phyloP scores from a whole-genome alignment of 2,329 filamentous ascomycete genomes.

The Dactylella cylindrospora region DNA sequence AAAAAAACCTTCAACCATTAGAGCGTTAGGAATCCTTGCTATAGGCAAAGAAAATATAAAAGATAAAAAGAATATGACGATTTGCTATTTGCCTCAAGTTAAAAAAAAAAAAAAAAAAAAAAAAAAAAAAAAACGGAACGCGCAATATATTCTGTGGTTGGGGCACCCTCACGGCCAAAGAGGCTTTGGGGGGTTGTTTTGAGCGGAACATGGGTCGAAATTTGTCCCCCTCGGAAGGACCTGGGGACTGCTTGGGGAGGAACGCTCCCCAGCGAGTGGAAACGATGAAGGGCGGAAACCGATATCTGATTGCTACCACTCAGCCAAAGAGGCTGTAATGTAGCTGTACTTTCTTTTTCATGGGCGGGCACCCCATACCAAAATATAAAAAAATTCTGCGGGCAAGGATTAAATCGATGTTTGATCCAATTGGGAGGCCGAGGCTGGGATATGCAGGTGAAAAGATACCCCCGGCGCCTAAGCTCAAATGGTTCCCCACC shows the following conservation, averaged over 20 bases:
- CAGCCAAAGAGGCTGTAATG: too few relatives aligned
- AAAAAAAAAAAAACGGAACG: too few relatives aligned
- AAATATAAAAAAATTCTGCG: constrained; percentile 43
- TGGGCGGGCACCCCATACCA: too few relatives aligned
- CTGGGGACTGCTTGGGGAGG: constrained; percentile 20
- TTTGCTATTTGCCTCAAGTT: constrained; percentile 26
- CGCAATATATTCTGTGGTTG: constrained; percentile 30
- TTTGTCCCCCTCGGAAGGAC: constrained; percentile 36
- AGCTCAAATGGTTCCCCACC: constrained; percentile 44
- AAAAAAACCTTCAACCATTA: constrained; percentile 9
- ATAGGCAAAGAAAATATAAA: too few relatives aligned
- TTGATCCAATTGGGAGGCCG: constrained; percentile 45
- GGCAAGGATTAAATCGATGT: constrained; percentile 31
- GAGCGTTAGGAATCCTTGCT: too few relatives aligned
- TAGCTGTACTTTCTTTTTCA: constrained; percentile 42
- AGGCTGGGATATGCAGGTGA: constrained; percentile 44
- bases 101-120: too few relatives aligned
- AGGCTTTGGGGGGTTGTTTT: constrained; percentile 22
- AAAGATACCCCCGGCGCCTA: constrained; percentile 44
- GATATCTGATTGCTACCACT: too few relatives aligned
- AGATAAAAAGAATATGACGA: too few relatives aligned
- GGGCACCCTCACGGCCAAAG: constrained; percentile 8
- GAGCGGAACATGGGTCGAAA: constrained; percentile 4
- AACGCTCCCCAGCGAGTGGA: too few relatives aligned
- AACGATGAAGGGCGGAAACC: constrained; percentile 3